Percentiles rank a stretch among this genome's conserved stretches.
These are phyloP conservation scores for Tetrahymena malaccensis DNA, from an alignment of 73 alveolate genomes.

Conservation along the genomic window DNA sequence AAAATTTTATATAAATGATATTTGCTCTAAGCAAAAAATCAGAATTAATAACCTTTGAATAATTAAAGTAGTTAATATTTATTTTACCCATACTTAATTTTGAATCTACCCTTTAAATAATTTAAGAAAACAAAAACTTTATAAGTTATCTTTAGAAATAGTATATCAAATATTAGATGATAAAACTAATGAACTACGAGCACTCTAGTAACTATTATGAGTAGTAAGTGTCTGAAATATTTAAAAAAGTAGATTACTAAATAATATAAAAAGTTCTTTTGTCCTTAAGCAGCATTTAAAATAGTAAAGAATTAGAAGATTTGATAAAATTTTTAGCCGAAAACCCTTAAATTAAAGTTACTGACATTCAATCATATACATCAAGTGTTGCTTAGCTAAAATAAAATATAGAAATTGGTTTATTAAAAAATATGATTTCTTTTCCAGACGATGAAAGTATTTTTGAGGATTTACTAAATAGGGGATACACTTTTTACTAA, in stretches of 20 bases:
- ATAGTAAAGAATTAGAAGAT: not conserved
- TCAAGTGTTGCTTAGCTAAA: not conserved
- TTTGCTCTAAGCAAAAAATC: no score
- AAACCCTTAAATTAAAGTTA: not conserved
- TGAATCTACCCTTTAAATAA: not conserved
- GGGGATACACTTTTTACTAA: not conserved
- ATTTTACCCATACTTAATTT: not conserved
- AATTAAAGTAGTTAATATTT: no score
- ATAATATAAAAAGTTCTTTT: not conserved
- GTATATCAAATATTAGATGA: not conserved
- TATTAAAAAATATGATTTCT: not conserved
- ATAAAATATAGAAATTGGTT: not conserved
- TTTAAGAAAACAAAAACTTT: no score
- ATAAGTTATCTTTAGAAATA: not conserved
- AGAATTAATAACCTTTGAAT: not conserved
- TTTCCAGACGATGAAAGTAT: not conserved
- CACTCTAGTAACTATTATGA: not conserved
- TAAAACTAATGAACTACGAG: not conserved
- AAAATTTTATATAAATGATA: no score
- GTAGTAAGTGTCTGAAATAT: not conserved
- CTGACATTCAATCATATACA: not conserved
- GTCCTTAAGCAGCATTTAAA: not conserved
- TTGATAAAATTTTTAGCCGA: not conserved
- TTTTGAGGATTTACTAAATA: not conserved
- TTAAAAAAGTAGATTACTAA: not conserved